Conservation (phyloP, 441 rosid species). For the Erysimum cheiri region DNA sequence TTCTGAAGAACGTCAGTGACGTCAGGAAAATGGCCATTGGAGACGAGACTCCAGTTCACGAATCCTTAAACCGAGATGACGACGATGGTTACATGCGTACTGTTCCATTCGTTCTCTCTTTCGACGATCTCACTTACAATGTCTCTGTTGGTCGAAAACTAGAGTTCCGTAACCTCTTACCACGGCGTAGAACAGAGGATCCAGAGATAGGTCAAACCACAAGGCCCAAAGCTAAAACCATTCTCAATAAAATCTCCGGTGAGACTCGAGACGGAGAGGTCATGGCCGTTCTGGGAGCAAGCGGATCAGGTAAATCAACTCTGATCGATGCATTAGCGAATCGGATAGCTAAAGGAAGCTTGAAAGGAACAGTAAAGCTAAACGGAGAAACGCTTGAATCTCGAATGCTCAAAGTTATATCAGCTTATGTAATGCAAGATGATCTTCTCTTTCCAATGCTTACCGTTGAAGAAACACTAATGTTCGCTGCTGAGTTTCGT, state of each 20-base stretch:
- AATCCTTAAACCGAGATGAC: conserved; percentile 38
- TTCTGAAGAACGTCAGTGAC: conserved; percentile 78
- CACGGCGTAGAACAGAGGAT: conserved; percentile 44
- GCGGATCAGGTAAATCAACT: conserved; percentile 92
- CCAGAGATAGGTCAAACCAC: conserved; percentile 46
- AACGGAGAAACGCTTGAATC: conserved; percentile 72
- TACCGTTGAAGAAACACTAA: conserved; percentile 32
- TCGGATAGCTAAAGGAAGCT: conserved; percentile 56
- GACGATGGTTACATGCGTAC: conserved; percentile 46
- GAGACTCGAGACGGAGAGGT: conserved; percentile 88
- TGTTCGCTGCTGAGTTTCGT: conserved; percentile 45
- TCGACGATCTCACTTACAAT: conserved; percentile 73
- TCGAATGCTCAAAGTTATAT: conserved; percentile 78
- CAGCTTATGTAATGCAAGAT: conserved; percentile 82
- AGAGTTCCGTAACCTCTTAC: conserved; percentile 36
- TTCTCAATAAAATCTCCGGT: conserved; percentile 81
- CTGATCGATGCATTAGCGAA: conserved; percentile 84
- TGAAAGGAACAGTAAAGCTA: conserved; percentile 61
- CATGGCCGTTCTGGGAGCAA: conserved; percentile 86
- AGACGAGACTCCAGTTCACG: conserved; percentile 80
- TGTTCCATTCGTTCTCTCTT: conserved; percentile 74
- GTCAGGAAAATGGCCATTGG: conserved; percentile 64
- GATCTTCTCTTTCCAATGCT: conserved; percentile 45
- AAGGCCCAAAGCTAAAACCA: conserved; percentile 58
- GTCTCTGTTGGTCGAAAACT: conserved; percentile 62